A percentile compares a stretch with the other conserved stretches of the same genome.
phyloP scores from a whole-genome alignment of 1,139 yeast species.

The Scheffersomyces cryptocercus region DNA sequence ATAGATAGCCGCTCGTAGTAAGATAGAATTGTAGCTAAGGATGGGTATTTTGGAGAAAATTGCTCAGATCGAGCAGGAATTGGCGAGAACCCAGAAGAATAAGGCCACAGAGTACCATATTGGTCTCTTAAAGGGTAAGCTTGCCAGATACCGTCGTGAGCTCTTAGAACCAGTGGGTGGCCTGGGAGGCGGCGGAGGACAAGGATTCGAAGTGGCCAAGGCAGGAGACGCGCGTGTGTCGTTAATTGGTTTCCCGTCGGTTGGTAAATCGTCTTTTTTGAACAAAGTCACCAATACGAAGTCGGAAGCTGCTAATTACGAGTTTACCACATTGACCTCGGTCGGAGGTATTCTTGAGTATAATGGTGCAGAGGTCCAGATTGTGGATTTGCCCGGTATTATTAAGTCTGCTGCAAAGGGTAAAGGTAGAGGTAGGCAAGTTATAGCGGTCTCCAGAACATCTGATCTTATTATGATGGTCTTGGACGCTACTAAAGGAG shows the following conservation, averaged over 20 bases:
- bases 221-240: slow-evolving; percentile 97
- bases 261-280: slow-evolving; percentile 90
- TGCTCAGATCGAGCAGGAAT: slow-evolving; percentile 87
- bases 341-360: slow-evolving; percentile 95
- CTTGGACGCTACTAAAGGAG: slow-evolving; percentile 91
- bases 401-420: slow-evolving; percentile 97
- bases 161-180: slow-evolving; percentile 84
- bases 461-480: slow-evolving; percentile 93
- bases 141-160: slow-evolving; percentile 93
- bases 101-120: slow-evolving; percentile 97
- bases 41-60: slow-evolving; percentile 61
- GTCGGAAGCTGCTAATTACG: slow-evolving; percentile 92
- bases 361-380: slow-evolving; percentile 95
- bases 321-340: slow-evolving; percentile 93
- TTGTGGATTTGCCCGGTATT: slow-evolving; percentile 95
- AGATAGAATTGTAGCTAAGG: neutral
- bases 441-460: slow-evolving; percentile 92
- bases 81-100: slow-evolving; percentile 93
- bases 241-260: slow-evolving; percentile 95
- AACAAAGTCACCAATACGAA: slow-evolving; percentile 88
- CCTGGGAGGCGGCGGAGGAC: slow-evolving; percentile 72
- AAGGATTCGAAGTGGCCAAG: slow-evolving; percentile 93
- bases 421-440: slow-evolving; percentile 97
- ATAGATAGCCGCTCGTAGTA: no score
- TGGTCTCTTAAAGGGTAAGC: slow-evolving; percentile 89